phyloP scores from a whole-genome alignment of 2,329 filamentous ascomycete genomes.

The Scopulariopsis brevicaulis region DNA sequence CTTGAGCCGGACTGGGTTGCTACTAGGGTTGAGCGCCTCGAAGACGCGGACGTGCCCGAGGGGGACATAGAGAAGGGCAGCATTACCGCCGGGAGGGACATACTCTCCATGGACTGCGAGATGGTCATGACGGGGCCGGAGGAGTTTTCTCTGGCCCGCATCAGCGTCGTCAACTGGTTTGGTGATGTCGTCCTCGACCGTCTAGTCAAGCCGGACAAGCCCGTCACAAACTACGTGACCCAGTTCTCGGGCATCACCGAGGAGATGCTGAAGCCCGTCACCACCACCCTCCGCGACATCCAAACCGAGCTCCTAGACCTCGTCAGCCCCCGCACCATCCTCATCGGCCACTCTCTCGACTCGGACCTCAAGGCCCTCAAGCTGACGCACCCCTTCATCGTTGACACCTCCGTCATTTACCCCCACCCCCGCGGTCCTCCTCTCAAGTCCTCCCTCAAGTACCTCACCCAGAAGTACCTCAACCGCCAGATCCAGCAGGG shows the following conservation, averaged over 20 bases:
- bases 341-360: slow-evolving; percentile 73
- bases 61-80: slow-evolving; percentile 67
- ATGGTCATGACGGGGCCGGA: slow-evolving; percentile 86
- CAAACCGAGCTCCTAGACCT: slow-evolving; percentile 65
- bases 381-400: slow-evolving; percentile 82
- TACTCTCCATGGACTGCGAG: slow-evolving; percentile 86
- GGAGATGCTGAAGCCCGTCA: slow-evolving; percentile 70
- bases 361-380: slow-evolving; percentile 76
- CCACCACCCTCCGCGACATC: slow-evolving; percentile 73
- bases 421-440: slow-evolving; percentile 85
- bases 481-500: slow-evolving; percentile 79
- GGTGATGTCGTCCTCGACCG: slow-evolving; percentile 76
- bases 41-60: slow-evolving; percentile 58
- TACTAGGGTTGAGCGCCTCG: slow-evolving; percentile 54
- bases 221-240: slow-evolving; percentile 90
- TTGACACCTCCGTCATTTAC: slow-evolving; percentile 84
- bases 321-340: slow-evolving; percentile 59
- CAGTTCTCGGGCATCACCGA: slow-evolving; percentile 86
- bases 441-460: slow-evolving; percentile 84
- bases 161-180: slow-evolving; percentile 81
- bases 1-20: slow-evolving; percentile 65
- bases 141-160: slow-evolving; percentile 73
- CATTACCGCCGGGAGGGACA: slow-evolving; percentile 66
- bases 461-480: slow-evolving; percentile 76
- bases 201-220: slow-evolving; percentile 77